Conservation (phyloP, 768 basidiomycete genomes). For the Xerocomus brunneocitrinus region DNA sequence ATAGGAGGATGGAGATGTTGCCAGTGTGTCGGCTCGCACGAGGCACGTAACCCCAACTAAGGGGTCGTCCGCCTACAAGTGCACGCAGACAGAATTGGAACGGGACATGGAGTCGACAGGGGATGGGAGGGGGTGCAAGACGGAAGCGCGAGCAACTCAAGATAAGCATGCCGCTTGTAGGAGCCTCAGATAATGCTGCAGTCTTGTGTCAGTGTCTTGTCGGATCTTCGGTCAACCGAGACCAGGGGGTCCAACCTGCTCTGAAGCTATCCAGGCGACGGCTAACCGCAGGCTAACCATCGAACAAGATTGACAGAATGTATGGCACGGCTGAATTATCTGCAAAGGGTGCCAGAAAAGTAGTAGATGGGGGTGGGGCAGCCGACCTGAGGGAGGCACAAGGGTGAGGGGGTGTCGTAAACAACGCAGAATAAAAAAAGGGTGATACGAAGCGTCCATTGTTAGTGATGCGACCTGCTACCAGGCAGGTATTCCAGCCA, state of each 20-base stretch:
- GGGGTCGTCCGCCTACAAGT: constrained; percentile 75
- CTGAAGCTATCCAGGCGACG: too few relatives aligned
- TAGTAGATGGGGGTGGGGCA: constrained; percentile 14
- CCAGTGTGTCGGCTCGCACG: constrained; percentile 63
- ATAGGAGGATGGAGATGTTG: constrained; percentile 35
- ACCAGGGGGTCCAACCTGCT: too few relatives aligned
- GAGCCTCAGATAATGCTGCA: constrained; percentile 52
- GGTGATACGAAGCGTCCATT: constrained; percentile 21
- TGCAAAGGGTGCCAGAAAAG: constrained; percentile 10
- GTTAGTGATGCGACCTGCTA: constrained; percentile 48
- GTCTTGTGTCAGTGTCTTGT: constrained; percentile 54
- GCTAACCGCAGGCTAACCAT: too few relatives aligned
- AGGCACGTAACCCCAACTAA: constrained; percentile 51
- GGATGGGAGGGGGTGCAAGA: constrained; percentile 41
- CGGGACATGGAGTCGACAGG: constrained; percentile 41
- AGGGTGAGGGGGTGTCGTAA: constrained; percentile 31
- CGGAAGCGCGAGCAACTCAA: constrained; percentile 20
- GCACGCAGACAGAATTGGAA: constrained; percentile 47
- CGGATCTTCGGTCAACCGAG: too few relatives aligned
- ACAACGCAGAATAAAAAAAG: constrained; percentile 40
- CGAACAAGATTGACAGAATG: constrained; percentile 25
- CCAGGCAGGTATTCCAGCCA: constrained; percentile 53
- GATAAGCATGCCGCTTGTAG: not conserved
- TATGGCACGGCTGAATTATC: constrained; percentile 54
- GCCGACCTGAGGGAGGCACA: constrained; percentile 21